These are phyloP conservation scores for Poterioochromonas sp. DNA, from an alignment of 352 stramenopile genomes.

Conservation along the genomic window DNA sequence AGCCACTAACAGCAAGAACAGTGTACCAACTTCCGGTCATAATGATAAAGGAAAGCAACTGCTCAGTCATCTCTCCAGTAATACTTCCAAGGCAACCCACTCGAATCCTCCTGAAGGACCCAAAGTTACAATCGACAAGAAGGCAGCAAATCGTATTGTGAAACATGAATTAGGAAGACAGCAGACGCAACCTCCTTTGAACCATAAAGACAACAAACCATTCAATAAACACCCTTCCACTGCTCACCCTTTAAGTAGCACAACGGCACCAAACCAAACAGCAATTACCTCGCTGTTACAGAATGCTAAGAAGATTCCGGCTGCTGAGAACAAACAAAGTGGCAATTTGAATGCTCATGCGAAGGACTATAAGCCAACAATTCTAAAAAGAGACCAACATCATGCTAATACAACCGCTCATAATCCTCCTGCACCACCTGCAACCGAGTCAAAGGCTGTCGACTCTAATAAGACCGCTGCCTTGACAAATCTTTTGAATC, in stretches of 20 bases:
- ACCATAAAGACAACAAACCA: too few relatives aligned
- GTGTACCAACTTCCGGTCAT: too few relatives aligned
- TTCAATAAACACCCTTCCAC: neutral
- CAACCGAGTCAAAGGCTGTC: too few relatives aligned
- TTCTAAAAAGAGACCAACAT: neutral
- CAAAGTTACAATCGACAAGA: too few relatives aligned
- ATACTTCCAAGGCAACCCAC: too few relatives aligned
- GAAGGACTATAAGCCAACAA: neutral
- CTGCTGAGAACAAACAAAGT: too few relatives aligned
- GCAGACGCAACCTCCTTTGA: too few relatives aligned
- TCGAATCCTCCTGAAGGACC: too few relatives aligned
- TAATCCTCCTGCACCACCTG: neutral
- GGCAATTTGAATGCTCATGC: neutral
- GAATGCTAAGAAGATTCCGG: neutral
- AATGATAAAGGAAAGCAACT: too few relatives aligned
- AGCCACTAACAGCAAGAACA: too few relatives aligned
- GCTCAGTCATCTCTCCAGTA: too few relatives aligned
- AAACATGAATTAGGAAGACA: neutral
- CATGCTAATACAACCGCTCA: neutral
- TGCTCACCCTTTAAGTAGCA: neutral
- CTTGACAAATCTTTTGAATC: neutral
- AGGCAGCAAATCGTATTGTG: neutral
- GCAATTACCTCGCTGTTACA: neutral
- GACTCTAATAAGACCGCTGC: too few relatives aligned
- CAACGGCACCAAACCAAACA: neutral